Base-by-base conservation (phyloP, 2,329 filamentous ascomycete species). In the Diaporthe citrichinensis region DNA sequence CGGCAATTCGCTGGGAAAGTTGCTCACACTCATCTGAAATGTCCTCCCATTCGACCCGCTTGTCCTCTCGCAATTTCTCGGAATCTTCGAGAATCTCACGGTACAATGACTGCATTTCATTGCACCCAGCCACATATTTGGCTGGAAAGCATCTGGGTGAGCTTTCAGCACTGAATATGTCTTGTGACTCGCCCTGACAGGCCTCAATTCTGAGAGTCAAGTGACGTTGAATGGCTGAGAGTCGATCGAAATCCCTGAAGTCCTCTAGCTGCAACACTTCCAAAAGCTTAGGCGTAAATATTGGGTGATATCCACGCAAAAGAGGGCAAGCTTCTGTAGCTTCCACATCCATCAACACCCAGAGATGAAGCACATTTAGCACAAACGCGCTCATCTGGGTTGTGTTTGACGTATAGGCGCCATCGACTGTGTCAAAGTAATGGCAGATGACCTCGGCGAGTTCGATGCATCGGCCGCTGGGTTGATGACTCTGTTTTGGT, bases 331-430 rank as follows among this genome's bases (percentile, higher is more conserved):
- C 76, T 1, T 62, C 28, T 0, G 84, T 79, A 1, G 88, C 87
- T n/a, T 79, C 81, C 17, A 82, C 78, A 75, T 94, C 92, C 81
- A 92, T 86, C 2, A 80, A 78, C 2, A 88, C 80, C 91, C 91
- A 94, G 0, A 92, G 77, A 67, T 90, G 87, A 78, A 93, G 86
- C 0, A 90, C 55, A 5, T 83, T 85, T 1, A 93, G 84, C 0
- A 92, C 80, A 78, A 88, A 86, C 0, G 81, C 74, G 36, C 90
- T 90, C 76, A 85, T 87, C 31, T 88, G 85, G 57, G 89, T 87
- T 0, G 87, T 84, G 74, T 88, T 85, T 2, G 78, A 73, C 1
- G 84, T 77, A 76, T 90, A 91, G 0, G 81, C 79, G 0, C 82
- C 76, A 0, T 79, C 71, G 3, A 85, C 82, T 1, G 77, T 65